Base-by-base conservation (phyloP, 1,139 yeast species). In the Entelexis sorbosivorans region DNA sequence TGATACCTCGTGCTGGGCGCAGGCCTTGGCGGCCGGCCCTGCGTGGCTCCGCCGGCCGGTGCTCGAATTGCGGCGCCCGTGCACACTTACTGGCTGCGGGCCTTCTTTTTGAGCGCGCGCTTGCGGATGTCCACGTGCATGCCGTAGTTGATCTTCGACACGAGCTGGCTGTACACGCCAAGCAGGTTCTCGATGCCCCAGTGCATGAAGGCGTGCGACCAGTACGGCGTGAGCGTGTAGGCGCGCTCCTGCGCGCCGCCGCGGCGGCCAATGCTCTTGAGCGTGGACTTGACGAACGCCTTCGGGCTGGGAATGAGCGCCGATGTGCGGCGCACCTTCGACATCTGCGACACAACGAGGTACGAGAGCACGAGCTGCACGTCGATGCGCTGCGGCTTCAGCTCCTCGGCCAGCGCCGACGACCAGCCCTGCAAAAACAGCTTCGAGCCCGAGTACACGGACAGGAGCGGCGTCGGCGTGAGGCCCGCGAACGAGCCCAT, bases 401-500 rank as follows among this genome's bases (percentile, higher is more conserved):
- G 74, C 68, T 91, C 99, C 22, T 89, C 86, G n/a, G 96, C 82
- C 59, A 91, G 73, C 0, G 96, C 89, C 53, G 76, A 72, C 49
- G 91, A 84, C 98, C 98, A 91, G 52, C 81, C 77, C 70, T 91
- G 97, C 63, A 91, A 74, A 68, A 91, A 91, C 7, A 95, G 89
- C 72, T 91, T 91, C 49, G 97, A 88, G 16, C 98, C 99, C 17
- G 97, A 84, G 71, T 91, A 91, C 8, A 91, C 83, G 22, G 97
- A 95, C 63, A 93, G 76, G 61, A 80, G 75, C 22, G 98, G 96
- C 17, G 96, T 83, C 51, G 98, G 98, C 49, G 86, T 74, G 59
- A 88, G 74, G 1, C 97, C 99, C 50, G 95, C 95, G 65, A 91
- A 91, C 1, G 97, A 89, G 36, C 98, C 96, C 96, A 91, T 87